phyloP scores from a whole-genome alignment of 2,329 filamentous ascomycete species.

The Stagonosporopsis vannaccii region DNA sequence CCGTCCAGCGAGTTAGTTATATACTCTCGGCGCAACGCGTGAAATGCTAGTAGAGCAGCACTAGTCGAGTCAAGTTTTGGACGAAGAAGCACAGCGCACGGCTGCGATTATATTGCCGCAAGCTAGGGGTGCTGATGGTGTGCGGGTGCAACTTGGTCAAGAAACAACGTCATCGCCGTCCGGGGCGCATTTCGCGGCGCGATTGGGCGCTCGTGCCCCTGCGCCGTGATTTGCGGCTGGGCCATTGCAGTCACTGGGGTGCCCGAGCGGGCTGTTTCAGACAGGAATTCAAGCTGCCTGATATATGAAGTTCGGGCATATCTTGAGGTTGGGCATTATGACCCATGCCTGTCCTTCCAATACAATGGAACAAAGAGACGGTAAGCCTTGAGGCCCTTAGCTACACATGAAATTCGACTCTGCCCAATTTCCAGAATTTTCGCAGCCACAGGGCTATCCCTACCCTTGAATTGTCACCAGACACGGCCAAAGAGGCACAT shows the following conservation, averaged over 20 bases:
- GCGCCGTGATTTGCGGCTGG: conserved; percentile 20
- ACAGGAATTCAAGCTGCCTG: conserved; percentile 2
- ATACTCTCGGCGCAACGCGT: background rate
- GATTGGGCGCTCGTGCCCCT: conserved; percentile 4
- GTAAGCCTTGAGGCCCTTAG: background rate
- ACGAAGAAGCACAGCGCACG: background rate
- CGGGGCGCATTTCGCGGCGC: background rate
- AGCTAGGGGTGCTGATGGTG: conserved; percentile 15
- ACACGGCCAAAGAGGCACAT: conserved; percentile 25
- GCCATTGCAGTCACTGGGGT: conserved; percentile 4
- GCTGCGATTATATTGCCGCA: conserved; percentile 18
- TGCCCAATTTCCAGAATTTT: conserved; percentile 13
- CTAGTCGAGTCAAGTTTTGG: background rate
- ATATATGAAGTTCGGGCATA: conserved; percentile 10
- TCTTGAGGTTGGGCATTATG: conserved; percentile 12
- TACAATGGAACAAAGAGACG: conserved; percentile 16
- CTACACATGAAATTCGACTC: conserved; percentile 4
- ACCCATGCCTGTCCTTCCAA: background rate
- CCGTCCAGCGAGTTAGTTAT: conserved; percentile 10
- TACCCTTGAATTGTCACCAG: conserved; percentile 23
- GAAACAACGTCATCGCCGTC: conserved; percentile 14
- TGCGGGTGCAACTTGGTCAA: conserved; percentile 16
- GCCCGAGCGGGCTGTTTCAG: conserved; percentile 14
- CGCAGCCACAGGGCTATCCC: conserved; percentile 29
- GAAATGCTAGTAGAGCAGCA: background rate